Percentiles rank a stretch among this genome's conserved stretches.
These are phyloP conservation scores for Camptophora hylomeconis DNA, from an alignment of 2,329 filamentous ascomycete species.

Conservation along the genomic window DNA sequence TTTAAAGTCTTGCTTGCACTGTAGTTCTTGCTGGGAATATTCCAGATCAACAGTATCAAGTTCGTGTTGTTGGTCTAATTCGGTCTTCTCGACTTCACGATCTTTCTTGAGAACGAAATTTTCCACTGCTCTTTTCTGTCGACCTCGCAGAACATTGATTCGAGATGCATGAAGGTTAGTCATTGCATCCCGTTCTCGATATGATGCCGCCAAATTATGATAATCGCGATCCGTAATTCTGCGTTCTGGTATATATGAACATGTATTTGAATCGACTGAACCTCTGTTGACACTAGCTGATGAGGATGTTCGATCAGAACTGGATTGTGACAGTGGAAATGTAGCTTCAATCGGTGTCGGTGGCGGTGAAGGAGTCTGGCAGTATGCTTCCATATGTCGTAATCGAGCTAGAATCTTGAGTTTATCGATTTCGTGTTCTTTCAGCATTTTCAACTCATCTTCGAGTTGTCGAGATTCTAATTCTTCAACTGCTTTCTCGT, in stretches of 20 bases:
- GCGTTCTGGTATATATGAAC: constrained; percentile 18
- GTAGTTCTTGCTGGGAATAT: constrained; percentile 19
- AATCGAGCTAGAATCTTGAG: constrained; percentile 30
- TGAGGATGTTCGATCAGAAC: no score
- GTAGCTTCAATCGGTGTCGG: constrained; percentile 15
- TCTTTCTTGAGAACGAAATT: constrained; percentile 28
- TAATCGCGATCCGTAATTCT: constrained; percentile 29
- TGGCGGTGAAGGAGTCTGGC: constrained; percentile 27
- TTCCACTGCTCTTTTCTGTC: constrained; percentile 29
- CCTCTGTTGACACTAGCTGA: constrained; percentile 14
- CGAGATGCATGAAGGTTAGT: constrained; percentile 30
- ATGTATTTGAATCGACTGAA: constrained; percentile 12
- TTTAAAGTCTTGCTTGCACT: constrained; percentile 21
- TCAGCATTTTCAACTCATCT: constrained; percentile 30
- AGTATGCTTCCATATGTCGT: constrained; percentile 35
- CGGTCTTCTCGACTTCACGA: constrained; percentile 24
- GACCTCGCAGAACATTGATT: constrained; percentile 34
- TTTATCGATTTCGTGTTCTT: constrained; percentile 32
- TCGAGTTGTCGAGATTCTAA: constrained; percentile 32
- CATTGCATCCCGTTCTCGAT: constrained; percentile 30
- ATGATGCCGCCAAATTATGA: constrained; percentile 31
- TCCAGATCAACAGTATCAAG: constrained; percentile 22
- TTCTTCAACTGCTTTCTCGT: constrained; percentile 21
- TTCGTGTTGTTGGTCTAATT: constrained; percentile 21
- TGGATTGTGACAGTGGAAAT: no score